Evolutionary conservation across 176 grass and related monocot genomes (phyloP).

Genomic region (Ensete ventricosum): DNA sequence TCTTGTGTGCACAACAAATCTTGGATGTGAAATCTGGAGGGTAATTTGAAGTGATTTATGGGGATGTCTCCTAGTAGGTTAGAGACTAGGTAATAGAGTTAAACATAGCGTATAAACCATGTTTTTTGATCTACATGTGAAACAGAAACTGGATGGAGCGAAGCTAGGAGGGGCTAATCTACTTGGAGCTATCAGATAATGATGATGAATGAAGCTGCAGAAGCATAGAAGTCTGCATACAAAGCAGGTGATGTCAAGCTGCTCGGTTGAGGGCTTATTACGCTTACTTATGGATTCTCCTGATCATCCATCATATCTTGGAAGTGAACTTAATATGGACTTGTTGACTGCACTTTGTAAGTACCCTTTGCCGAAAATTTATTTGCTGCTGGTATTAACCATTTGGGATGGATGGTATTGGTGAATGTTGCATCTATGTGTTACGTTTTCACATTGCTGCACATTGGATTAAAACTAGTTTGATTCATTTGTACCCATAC

Average conservation of each 20-base stretch:
- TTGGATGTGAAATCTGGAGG: too few relatives aligned
- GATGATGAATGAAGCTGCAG: not conserved
- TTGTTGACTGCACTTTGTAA: not conserved
- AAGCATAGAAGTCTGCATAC: not conserved
- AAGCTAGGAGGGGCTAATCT: conserved; percentile 94
- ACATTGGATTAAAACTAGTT: not conserved
- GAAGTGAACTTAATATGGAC: not conserved
- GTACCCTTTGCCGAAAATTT: not conserved
- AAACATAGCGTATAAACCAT: not conserved
- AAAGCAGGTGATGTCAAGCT: not conserved
- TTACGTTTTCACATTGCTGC: not conserved
- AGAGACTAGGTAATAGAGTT: not conserved
- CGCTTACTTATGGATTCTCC: not conserved
- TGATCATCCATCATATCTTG: not conserved
- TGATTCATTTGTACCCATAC: not conserved
- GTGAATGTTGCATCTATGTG: not conserved
- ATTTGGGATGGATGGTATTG: not conserved
- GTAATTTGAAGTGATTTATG: not conserved
- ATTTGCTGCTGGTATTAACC: not conserved
- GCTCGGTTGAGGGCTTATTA: not conserved
- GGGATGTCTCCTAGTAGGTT: not conserved
- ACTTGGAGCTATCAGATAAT: conserved; percentile 64
- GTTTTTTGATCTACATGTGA: conserved; percentile 17
- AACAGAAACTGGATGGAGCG: conserved; percentile 68
- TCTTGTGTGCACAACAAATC: too few relatives aligned